phyloP scores from a whole-genome alignment of 495 filamentous ascomycete genomes.

The Neurospora sp. region DNA sequence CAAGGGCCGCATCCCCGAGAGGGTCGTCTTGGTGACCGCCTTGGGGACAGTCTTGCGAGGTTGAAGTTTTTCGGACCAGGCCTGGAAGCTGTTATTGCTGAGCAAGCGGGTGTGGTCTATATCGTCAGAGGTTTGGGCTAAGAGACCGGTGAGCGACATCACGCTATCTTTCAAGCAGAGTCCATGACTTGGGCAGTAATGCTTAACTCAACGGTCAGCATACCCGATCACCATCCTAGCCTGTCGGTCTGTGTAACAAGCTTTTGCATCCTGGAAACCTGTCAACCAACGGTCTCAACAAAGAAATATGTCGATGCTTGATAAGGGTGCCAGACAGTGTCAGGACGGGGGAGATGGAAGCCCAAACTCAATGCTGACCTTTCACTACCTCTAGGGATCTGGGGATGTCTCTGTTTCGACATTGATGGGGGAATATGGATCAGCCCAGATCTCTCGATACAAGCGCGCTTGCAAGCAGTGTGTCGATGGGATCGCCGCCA shows the following conservation, averaged over 20 bases:
- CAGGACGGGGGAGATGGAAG: not conserved
- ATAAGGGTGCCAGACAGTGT: not conserved
- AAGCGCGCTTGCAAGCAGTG: not conserved
- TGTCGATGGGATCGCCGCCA: conserved; percentile 12
- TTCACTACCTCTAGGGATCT: not conserved
- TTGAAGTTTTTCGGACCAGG: not conserved
- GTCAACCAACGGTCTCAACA: not conserved
- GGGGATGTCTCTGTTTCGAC: not conserved
- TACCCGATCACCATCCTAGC: not conserved
- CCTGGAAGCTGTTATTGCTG: not conserved
- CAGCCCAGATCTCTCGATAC: not conserved
- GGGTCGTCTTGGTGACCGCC: not conserved
- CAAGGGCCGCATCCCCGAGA: conserved; percentile 6
- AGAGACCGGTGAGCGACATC: not conserved
- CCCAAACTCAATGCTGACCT: not conserved
- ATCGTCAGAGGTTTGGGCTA: not conserved
- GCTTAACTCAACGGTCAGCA: not conserved
- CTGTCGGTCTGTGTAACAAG: not conserved
- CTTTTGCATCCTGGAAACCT: not conserved
- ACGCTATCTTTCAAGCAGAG: not conserved
- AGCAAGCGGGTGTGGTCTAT: not conserved
- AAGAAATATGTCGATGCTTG: not conserved
- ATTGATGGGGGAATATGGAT: not conserved
- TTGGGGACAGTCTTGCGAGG: conserved; percentile 5
- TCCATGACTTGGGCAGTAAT: not conserved